A percentile compares a stretch with the other conserved stretches of the same genome.
Conservation (phyloP, 768 basidiomycete genomes). For the Tephrocybe rancida region DNA sequence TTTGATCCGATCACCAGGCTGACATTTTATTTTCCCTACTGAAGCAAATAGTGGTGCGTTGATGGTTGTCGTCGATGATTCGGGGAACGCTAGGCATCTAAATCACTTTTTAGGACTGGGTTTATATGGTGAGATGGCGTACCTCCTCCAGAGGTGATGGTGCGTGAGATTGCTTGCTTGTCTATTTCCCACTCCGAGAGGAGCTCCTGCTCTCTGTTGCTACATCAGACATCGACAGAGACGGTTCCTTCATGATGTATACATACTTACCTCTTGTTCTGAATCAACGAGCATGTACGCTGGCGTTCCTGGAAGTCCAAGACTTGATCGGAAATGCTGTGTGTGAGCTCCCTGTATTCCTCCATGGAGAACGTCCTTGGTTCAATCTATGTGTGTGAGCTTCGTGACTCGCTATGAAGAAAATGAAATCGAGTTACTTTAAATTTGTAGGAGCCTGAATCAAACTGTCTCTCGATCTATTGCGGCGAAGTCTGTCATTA, state of each 20-base stretch:
- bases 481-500: background rate
- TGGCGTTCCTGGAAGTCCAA: conserved; percentile 43
- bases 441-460: conserved; percentile 54
- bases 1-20: conserved; percentile 41
- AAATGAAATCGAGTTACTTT: conserved; percentile 32
- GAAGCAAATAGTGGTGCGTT: conserved; percentile 43
- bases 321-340: conserved; percentile 43
- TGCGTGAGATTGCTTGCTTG: background rate
- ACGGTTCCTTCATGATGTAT: too few relatives aligned
- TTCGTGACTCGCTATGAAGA: conserved; percentile 37
- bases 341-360: conserved; percentile 45
- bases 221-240: too few relatives aligned
- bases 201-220: conserved; percentile 40
- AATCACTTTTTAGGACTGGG: too few relatives aligned
- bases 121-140: too few relatives aligned
- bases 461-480: conserved; percentile 53
- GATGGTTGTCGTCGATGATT: conserved; percentile 13
- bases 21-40: conserved; percentile 53
- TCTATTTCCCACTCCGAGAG: conserved; percentile 47
- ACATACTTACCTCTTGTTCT: conserved; percentile 41
- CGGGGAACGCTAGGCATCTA: background rate
- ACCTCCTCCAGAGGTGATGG: background rate
- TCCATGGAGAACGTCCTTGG: conserved; percentile 53
- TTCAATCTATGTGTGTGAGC: conserved; percentile 41
- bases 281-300: conserved; percentile 30